These are phyloP conservation scores for Coprinellus micaceus DNA, from an alignment of 768 basidiomycete species.

Conservation along the genomic window DNA sequence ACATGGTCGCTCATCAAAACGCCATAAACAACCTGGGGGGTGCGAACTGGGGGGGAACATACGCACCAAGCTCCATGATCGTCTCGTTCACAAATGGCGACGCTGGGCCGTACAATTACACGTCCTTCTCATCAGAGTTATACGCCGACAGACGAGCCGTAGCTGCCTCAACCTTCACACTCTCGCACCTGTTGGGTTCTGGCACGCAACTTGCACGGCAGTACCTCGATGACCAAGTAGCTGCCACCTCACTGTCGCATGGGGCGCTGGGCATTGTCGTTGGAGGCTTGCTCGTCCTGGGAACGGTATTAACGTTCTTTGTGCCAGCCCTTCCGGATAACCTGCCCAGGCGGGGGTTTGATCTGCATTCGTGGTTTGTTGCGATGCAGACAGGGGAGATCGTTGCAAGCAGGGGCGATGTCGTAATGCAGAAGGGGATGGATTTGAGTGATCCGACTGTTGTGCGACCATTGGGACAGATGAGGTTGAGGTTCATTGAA, in stretches of 20 bases:
- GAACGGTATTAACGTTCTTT: conserved; percentile 26
- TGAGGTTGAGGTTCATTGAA: background rate
- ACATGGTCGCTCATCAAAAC: conserved; percentile 32
- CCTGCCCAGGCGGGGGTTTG: conserved; percentile 23
- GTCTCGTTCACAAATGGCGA: conserved; percentile 35
- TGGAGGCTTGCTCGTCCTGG: conserved; percentile 24
- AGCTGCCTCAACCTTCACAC: conserved; percentile 38
- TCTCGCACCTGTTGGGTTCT: conserved; percentile 41
- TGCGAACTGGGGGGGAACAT: conserved; percentile 35
- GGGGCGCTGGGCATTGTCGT: conserved; percentile 23
- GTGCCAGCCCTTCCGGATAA: conserved; percentile 22
- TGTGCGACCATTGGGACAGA: background rate
- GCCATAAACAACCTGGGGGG: conserved; percentile 37
- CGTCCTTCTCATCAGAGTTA: conserved; percentile 27
- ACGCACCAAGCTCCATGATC: conserved; percentile 40
- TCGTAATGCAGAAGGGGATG: no score
- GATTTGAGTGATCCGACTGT: background rate
- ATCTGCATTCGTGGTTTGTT: conserved; percentile 24
- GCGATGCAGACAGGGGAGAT: conserved; percentile 21
- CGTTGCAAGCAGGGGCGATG: background rate
- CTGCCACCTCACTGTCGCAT: conserved; percentile 23
- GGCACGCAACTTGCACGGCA: conserved; percentile 31
- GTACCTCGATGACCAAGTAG: conserved; percentile 29
- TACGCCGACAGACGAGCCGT: conserved; percentile 33
- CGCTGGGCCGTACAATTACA: conserved; percentile 37